These are phyloP conservation scores for Rhexocercosporidium sp. DNA, from an alignment of 2,329 filamentous ascomycete genomes.

Conservation along the genomic window DNA sequence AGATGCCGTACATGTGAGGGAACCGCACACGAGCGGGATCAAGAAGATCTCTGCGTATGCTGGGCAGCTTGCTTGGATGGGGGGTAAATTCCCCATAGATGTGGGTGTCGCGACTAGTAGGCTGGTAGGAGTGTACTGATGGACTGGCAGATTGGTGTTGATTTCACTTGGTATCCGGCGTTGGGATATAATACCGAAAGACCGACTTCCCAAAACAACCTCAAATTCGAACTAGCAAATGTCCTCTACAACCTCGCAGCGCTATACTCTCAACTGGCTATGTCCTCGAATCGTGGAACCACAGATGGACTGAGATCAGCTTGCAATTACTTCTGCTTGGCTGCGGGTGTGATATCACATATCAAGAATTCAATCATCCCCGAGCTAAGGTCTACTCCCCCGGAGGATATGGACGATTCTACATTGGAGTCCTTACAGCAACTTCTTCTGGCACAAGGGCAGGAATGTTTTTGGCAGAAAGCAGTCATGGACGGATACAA, in stretches of 20 bases:
- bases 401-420: conserved; percentile 93
- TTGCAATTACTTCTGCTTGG: conserved; percentile 86
- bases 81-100: conserved; percentile 95
- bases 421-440: conserved; percentile 84
- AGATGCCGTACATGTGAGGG: conserved; percentile 87
- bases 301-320: conserved; percentile 86
- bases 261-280: conserved; percentile 90
- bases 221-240: conserved; percentile 87
- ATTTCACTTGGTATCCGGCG: conserved; percentile 96
- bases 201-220: conserved; percentile 69
- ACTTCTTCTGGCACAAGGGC: conserved; percentile 87
- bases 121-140: conserved; percentile 18
- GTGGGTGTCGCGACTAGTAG: conserved; percentile 53
- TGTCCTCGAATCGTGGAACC: conserved; percentile 76
- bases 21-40: conserved; percentile 86
- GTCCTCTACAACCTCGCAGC: conserved; percentile 92
- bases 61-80: conserved; percentile 90
- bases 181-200: conserved; percentile 86
- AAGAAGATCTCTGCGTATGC: conserved; percentile 90
- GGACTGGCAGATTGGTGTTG: conserved; percentile 75
- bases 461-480: conserved; percentile 98
- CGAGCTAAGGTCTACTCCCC: conserved; percentile 81
- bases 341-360: conserved; percentile 82
- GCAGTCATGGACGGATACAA: conserved; percentile 93
- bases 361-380: conserved; percentile 79